Conservation (phyloP, 257 asterid species). For the Mentha longifolia region DNA sequence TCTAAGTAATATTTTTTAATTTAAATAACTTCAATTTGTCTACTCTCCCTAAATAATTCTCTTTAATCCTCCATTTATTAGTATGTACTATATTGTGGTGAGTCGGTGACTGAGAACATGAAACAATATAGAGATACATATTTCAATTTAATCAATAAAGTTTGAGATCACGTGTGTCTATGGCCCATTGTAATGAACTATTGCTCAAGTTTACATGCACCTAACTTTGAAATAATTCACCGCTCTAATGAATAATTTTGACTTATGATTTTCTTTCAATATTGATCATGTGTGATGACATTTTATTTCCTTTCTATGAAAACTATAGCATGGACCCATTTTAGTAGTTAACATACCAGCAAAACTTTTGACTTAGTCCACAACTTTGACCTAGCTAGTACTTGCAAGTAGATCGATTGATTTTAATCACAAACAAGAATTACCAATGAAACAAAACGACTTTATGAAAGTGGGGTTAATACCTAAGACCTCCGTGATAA, state of each 20-base stretch:
- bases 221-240: conserved; percentile 36
- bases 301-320: not conserved
- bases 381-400: not conserved
- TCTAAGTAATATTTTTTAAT: too few species aligned
- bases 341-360: not conserved
- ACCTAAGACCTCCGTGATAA: too few species aligned
- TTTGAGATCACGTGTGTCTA: conserved; percentile 18
- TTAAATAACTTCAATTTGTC: too few species aligned
- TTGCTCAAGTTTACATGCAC: not conserved
- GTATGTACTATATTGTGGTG: not conserved
- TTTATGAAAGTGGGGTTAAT: too few species aligned
- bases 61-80: not conserved
- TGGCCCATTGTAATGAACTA: not conserved
- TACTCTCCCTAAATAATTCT: too few species aligned
- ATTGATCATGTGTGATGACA: not conserved
- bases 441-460: too few species aligned
- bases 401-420: not conserved
- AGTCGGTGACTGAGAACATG: not conserved
- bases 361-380: conserved; percentile 6
- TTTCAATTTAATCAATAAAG: not conserved
- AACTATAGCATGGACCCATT: conserved; percentile 6
- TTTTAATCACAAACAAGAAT: too few species aligned
- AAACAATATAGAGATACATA: not conserved
- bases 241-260: conserved; percentile 13
- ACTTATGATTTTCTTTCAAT: conserved; percentile 18